Conservation (phyloP, 2,329 filamentous ascomycete genomes). For the Monosporascus sp. region DNA sequence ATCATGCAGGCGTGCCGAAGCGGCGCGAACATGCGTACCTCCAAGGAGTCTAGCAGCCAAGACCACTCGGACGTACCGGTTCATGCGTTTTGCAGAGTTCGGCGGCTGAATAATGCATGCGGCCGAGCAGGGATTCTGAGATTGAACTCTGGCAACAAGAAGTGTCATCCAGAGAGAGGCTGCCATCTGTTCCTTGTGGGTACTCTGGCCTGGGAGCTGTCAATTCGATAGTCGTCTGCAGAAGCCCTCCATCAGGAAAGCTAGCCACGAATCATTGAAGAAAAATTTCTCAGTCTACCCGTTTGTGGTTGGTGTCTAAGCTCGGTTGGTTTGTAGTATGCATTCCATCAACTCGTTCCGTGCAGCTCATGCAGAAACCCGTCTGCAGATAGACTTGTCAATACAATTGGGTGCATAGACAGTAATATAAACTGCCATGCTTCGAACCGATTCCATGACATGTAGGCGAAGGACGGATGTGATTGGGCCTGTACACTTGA, state of each 20-base stretch:
- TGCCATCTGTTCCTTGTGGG: constrained; percentile 42
- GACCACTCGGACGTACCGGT: not conserved
- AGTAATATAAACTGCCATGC: constrained; percentile 9
- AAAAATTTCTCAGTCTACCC: too few species aligned
- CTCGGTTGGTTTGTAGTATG: constrained; percentile 16
- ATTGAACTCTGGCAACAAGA: not conserved
- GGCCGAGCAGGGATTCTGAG: not conserved
- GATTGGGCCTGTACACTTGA: not conserved
- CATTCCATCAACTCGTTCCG: constrained; percentile 12
- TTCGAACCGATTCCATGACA: constrained; percentile 1
- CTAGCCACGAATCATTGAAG: too few species aligned
- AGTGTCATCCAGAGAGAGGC: constrained; percentile 35
- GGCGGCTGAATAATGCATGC: not conserved
- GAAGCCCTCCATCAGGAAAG: constrained; percentile 9
- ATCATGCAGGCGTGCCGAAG: not conserved
- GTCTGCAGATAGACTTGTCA: constrained; percentile 11
- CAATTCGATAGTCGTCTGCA: constrained; percentile 29
- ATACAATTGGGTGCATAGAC: constrained; percentile 13
- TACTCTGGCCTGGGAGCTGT: constrained; percentile 27
- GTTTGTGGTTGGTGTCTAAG: constrained; percentile 13
- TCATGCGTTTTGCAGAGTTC: not conserved
- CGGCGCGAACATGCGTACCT: not conserved
- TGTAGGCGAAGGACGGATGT: not conserved
- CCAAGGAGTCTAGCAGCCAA: not conserved
- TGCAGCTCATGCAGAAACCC: constrained; percentile 17